These are phyloP conservation scores for Boletus semigastroideus DNA, from an alignment of 1,284 basidiomycete species.

Conservation along the genomic window DNA sequence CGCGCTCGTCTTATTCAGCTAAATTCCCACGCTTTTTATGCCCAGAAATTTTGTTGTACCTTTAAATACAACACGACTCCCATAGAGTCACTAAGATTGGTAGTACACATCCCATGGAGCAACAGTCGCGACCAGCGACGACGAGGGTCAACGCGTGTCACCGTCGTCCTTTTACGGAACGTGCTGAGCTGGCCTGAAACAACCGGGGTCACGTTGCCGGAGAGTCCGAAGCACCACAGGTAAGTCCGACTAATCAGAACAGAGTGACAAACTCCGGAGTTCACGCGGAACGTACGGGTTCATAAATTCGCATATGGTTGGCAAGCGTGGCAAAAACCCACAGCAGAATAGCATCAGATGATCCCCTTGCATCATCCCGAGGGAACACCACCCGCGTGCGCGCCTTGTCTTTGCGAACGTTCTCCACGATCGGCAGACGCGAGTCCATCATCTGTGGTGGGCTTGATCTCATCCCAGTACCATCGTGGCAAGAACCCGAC, in stretches of 20 bases:
- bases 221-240: constrained; percentile 20
- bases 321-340: constrained; percentile 11
- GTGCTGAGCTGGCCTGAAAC: constrained; percentile 16
- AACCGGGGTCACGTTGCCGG: constrained; percentile 11
- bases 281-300: constrained; percentile 26
- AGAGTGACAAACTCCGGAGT: constrained; percentile 16
- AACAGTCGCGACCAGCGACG: background rate
- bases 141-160: background rate
- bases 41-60: constrained; percentile 20
- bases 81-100: no score
- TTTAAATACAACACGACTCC: constrained; percentile 14
- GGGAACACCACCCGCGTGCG: constrained; percentile 7
- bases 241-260: constrained; percentile 27
- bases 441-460: constrained; percentile 1
- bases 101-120: no score
- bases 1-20: constrained; percentile 46
- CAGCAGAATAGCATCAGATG: constrained; percentile 22
- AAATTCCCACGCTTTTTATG: constrained; percentile 32
- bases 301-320: constrained; percentile 7
- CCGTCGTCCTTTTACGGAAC: constrained; percentile 2
- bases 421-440: constrained; percentile 8
- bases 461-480: constrained; percentile 57
- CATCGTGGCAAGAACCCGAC: constrained; percentile 72
- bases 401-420: background rate
- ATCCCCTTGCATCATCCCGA: constrained; percentile 18